Base-by-base conservation (phyloP, 2,329 filamentous ascomycete species). In the Clathrospora elynae region DNA sequence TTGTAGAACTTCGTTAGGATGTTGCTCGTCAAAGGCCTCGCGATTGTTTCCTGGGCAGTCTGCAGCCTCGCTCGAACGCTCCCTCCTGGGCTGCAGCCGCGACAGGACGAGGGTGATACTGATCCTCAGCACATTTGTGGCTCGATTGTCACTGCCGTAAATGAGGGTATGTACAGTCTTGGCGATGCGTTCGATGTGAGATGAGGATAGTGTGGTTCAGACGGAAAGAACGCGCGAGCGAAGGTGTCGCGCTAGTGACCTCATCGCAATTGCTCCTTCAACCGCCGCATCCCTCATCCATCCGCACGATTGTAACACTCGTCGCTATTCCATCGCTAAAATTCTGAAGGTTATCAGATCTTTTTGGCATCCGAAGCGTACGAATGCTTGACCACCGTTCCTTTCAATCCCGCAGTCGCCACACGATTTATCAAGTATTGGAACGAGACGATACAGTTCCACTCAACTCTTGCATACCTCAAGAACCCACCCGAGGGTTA, bases 351-450 rank as follows among this genome's bases (percentile, higher is more conserved):
- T 23, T 23, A 23, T 10, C 20, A 23, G 20, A 10, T 23, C 14
- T 35, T 39, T 20, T 37, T 36, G 10, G 50, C 50, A 12, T 30
- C 36, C 12, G 35, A 48, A 11, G 52, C 39, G 5, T 55, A 48
- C 22, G 35, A 32, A 22, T 79, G 76, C 44, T 60, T 78, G 7
- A 66, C 51, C 2, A 72, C 59, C 16, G 71, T 78, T 5, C 75
- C 77, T 0, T 76, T 79, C 51, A 71, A 75, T 35, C 17, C 64
- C 3, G 73, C 70, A 5, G 71, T 74, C 2, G 75, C 75, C 2
- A 55, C 66, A 5, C 60, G 71, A 1, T 75, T 78, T 41, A 43
- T 78, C 4, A 46, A 68, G 5, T 78, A 78, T 44, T 72, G 70
- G 38, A 74, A 74, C 44, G 64, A 72, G 11, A 75, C 73, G 0